phyloP scores from a whole-genome alignment of 257 asterid genomes.

The Leptodermis oblonga region DNA sequence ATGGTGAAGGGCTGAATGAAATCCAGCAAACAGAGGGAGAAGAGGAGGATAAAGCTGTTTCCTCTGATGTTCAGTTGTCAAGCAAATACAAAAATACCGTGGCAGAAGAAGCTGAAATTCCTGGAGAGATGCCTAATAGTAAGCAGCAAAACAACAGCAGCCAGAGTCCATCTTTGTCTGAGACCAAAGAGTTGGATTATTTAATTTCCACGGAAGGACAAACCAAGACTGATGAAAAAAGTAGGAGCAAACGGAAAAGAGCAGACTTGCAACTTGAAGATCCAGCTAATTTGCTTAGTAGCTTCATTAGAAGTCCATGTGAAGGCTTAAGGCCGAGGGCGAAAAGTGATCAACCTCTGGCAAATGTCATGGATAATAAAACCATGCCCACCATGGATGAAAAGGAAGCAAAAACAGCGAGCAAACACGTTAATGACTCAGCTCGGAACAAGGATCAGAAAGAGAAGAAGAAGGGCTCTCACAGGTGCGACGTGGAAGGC shows the following conservation, averaged over 20 bases:
- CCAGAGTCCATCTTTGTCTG: constrained; percentile 10
- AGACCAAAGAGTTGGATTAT: constrained; percentile 23
- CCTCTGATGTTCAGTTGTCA: constrained; percentile 15
- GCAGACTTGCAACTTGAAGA: constrained; percentile 30
- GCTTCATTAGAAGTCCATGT: constrained; percentile 77
- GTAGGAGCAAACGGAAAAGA: constrained; percentile 52
- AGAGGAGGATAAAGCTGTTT: constrained; percentile 20
- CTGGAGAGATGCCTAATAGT: constrained; percentile 14
- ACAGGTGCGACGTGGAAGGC: constrained; percentile 56
- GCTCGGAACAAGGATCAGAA: constrained; percentile 24
- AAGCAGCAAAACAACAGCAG: constrained; percentile 17
- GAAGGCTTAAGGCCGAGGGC: constrained; percentile 86
- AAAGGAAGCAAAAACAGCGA: constrained; percentile 22
- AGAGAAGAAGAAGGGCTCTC: constrained; percentile 31
- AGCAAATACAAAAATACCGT: constrained; percentile 19
- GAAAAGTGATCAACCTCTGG: constrained; percentile 20
- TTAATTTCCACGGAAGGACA: constrained; percentile 16
- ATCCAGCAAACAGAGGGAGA: constrained; percentile 21
- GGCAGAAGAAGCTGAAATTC: constrained; percentile 22
- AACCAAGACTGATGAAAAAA: constrained; percentile 13
- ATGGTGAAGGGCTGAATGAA: constrained; percentile 28
- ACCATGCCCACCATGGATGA: constrained; percentile 23
- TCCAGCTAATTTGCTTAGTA: constrained; percentile 20
- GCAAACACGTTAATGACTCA: constrained; percentile 24
- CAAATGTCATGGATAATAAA: constrained; percentile 14